A percentile compares a stretch with the other conserved stretches of the same genome.
Conservation (phyloP, 441 rosid species). For the Rhodomyrtus psidioides region DNA sequence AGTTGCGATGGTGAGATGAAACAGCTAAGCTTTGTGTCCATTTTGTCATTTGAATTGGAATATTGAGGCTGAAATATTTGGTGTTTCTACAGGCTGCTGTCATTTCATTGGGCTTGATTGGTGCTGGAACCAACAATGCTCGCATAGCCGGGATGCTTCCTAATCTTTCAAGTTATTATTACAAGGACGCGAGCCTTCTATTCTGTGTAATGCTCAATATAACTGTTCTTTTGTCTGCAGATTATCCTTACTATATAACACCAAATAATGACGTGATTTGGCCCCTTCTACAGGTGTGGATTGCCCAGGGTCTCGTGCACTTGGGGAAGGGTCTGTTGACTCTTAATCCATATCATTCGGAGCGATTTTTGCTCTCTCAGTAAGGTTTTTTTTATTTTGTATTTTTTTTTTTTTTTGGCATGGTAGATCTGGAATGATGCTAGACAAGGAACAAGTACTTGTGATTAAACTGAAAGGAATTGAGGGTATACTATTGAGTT, state of each 20-base stretch:
- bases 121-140: constrained; percentile 96
- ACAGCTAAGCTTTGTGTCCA: not conserved
- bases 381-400: constrained; percentile 33
- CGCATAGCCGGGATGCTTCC: constrained; percentile 95
- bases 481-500: not conserved
- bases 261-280: constrained; percentile 5
- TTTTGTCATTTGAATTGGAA: not conserved
- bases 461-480: not conserved
- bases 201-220: constrained; percentile 58
- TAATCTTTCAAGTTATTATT: constrained; percentile 85
- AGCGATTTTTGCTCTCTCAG: constrained; percentile 81
- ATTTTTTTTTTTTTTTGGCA: not conserved
- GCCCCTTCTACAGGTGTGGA: constrained; percentile 53
- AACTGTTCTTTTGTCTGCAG: not conserved
- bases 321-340: constrained; percentile 92
- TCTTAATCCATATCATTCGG: constrained; percentile 89
- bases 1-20: constrained; percentile 81
- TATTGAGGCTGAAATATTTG: constrained; percentile 6
- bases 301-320: constrained; percentile 93
- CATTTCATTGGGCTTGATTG: constrained; percentile 86
- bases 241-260: not conserved
- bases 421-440: not conserved
- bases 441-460: not conserved
- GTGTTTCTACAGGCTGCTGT: constrained; percentile 63
- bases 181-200: constrained; percentile 77